These are phyloP conservation scores for Thecaphora frezii DNA, from an alignment of 1,284 basidiomycete species.

Conservation along the genomic window DNA sequence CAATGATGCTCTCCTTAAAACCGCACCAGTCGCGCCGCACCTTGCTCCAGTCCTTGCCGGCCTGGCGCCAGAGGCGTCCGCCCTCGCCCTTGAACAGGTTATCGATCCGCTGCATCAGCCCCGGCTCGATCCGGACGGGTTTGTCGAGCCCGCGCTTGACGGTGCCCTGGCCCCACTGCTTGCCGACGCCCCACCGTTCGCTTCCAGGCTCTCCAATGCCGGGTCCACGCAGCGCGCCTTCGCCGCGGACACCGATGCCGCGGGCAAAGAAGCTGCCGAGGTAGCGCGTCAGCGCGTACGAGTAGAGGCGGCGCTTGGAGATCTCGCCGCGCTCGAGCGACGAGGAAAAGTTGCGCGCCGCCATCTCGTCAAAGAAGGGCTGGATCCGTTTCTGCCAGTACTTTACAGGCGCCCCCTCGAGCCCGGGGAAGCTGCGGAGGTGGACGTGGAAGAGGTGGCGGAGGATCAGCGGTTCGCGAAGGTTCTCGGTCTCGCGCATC, in stretches of 20 bases:
- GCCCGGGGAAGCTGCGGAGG: constrained; percentile 46
- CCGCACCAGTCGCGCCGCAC: constrained; percentile 43
- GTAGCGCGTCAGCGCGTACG: constrained; percentile 46
- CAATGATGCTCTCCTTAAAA: constrained; percentile 55
- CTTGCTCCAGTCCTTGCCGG: constrained; percentile 44
- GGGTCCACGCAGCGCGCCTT: constrained; percentile 51
- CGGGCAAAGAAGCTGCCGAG: constrained; percentile 53
- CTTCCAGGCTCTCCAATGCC: constrained; percentile 50
- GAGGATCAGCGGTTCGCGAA: constrained; percentile 50
- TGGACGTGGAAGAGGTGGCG: constrained; percentile 57
- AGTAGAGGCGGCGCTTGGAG: constrained; percentile 45
- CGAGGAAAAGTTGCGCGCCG: constrained; percentile 45
- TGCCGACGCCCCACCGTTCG: constrained; percentile 56
- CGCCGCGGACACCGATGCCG: constrained; percentile 53
- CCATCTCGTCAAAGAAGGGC: constrained; percentile 52
- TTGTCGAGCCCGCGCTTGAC: constrained; percentile 57
- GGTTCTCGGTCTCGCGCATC: constrained; percentile 36
- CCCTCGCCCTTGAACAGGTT: constrained; percentile 41
- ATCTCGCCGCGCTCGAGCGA: constrained; percentile 49
- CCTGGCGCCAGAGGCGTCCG: constrained; percentile 39
- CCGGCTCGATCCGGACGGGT: constrained; percentile 40
- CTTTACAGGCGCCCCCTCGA: constrained; percentile 45
- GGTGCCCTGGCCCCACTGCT: constrained; percentile 57
- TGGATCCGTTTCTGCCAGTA: constrained; percentile 56
- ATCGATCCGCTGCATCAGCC: constrained; percentile 43